Evolutionary conservation across 768 basidiomycete genomes (phyloP), one percentile per base, ranked within the genome.

Genomic region (Phanerochaete sordida): DNA sequence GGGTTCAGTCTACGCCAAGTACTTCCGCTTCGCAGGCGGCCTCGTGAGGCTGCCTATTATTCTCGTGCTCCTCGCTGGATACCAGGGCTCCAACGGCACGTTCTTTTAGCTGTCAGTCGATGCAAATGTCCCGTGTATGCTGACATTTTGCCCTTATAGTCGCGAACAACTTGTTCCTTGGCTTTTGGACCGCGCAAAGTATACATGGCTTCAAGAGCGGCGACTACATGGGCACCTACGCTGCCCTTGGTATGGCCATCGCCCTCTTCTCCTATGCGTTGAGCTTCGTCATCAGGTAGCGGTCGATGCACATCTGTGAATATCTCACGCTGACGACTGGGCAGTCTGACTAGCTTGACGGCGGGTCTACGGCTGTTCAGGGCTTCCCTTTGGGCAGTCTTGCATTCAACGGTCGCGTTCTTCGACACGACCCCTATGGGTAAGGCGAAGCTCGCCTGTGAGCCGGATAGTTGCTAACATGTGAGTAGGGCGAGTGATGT

Each of bases 391-490:
- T 68, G 62, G 5, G 76, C 77, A 15, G 85, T 92, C 3, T 66
- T 92, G 56, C 73, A 79, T 3, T 87, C 87, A 9, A 84, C 87
- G 0, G 69, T 78, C 0, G 81, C 84, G 3, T 90, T 89, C 74
- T 90, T 88, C 66, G 89, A 91, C 66, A 86, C 87, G 0, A 90
- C 88, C 0, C 86, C 86, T 0, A 79, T 86, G 67, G 85, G 85
- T 84, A 64, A 33, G 73, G 16, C 8, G 3, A 26, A 15, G 7
- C 11, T 26, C 33, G 33, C 7, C 13, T 35, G 6, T 43, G 11
- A 43, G 19, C 7, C 19, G 11, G 7, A 19, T 19, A 19, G 39
- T 9, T 43, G 11, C 39, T 43, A 16, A 43, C 19, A 4, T 4
- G 4, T 4, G 39, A 43, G 19, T 16, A 85, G 86, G 85, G 1